These are phyloP conservation scores for Cystobasidium onofrii DNA, from an alignment of 768 basidiomycete species.

Conservation along the genomic window DNA sequence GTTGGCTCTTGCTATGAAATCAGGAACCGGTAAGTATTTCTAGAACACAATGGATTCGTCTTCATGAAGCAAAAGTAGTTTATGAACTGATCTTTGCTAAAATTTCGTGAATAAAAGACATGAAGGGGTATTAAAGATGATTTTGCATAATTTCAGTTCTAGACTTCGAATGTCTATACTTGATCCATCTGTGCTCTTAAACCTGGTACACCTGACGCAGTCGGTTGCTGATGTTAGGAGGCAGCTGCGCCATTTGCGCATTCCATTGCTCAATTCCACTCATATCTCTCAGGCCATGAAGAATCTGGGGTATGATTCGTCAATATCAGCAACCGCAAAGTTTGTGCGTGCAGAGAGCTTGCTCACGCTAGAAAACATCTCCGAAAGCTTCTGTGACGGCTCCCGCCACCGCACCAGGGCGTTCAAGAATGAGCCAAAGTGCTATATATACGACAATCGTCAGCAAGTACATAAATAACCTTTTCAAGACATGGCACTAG, in stretches of 20 bases:
- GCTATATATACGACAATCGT: conserved; percentile 50
- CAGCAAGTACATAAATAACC: neutral
- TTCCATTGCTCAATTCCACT: conserved; percentile 71
- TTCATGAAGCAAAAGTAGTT: neutral
- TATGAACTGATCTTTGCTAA: neutral
- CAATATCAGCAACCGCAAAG: neutral
- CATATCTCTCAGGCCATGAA: conserved; percentile 82
- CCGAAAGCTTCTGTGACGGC: conserved; percentile 81
- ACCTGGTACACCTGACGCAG: conserved; percentile 80
- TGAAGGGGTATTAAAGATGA: neutral
- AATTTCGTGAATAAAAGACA: neutral
- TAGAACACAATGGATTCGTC: no score
- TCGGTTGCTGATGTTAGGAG: conserved; percentile 77
- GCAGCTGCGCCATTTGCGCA: conserved; percentile 71
- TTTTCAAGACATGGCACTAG: conserved; percentile 24
- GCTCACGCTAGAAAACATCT: conserved; percentile 70
- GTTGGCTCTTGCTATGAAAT: neutral
- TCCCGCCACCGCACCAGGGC: conserved; percentile 90
- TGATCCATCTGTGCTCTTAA: conserved; percentile 43
- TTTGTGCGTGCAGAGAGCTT: neutral
- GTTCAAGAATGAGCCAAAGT: conserved; percentile 94
- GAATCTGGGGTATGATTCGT: conserved; percentile 49
- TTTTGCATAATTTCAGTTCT: no score
- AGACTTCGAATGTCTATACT: no score
- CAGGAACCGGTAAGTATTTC: no score